Conservation (phyloP, 73 alveolate species). For the Halteria grandinella region DNA sequence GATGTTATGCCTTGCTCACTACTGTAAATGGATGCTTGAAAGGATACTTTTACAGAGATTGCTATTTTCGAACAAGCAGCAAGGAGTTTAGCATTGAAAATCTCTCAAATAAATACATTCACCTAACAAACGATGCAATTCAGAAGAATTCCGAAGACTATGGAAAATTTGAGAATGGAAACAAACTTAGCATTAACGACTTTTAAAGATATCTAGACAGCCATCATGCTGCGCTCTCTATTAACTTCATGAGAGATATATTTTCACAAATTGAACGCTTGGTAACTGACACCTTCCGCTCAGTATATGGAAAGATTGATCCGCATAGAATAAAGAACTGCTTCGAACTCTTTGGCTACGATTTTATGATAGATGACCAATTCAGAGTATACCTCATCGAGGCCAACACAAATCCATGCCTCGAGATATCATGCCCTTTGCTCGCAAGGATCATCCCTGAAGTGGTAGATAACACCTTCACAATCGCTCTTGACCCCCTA, state of each 20-base stretch:
- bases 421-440: constrained; percentile 90
- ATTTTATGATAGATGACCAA: constrained; percentile 93
- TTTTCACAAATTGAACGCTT: constrained; percentile 78
- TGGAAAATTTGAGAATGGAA: constrained; percentile 97
- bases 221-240: constrained; percentile 41
- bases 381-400: constrained; percentile 90
- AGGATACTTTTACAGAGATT: constrained; percentile 82
- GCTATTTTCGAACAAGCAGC: constrained; percentile 85
- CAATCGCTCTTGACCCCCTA: constrained; percentile 62
- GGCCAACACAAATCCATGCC: constrained; percentile 96
- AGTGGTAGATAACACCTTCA: constrained; percentile 62
- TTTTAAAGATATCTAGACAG: constrained; percentile 89
- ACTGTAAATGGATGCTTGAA: constrained; percentile 74
- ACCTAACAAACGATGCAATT: constrained; percentile 97
- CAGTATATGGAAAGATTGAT: constrained; percentile 82
- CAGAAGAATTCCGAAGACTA: constrained; percentile 91
- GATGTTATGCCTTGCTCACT: constrained; percentile 87
- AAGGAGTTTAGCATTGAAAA: constrained; percentile 72
- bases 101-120: constrained; percentile 77
- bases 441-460: constrained; percentile 79
- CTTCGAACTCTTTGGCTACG: constrained; percentile 95
- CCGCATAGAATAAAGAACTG: constrained; percentile 74
- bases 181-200: constrained; percentile 84
- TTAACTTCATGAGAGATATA: constrained; percentile 78
- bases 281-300: constrained; percentile 81